phyloP scores from a whole-genome alignment of 2,329 filamentous ascomycete genomes.

The Ophiostoma sp. region DNA sequence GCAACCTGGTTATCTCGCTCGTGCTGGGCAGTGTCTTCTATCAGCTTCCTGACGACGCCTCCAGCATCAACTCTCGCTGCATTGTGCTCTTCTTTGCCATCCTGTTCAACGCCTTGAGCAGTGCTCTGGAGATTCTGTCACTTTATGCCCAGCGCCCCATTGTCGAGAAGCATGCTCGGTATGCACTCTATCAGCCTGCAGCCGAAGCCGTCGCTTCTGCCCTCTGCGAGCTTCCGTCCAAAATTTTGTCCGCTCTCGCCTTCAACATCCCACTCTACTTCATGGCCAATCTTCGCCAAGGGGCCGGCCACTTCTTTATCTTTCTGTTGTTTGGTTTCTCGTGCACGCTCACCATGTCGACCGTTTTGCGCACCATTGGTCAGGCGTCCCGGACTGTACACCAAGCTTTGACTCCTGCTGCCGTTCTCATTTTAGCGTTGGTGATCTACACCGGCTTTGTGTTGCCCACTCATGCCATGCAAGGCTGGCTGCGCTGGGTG shows the following conservation, averaged over 20 bases:
- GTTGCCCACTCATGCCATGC: constrained; percentile 65
- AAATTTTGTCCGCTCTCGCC: constrained; percentile 68
- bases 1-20: constrained; percentile 60
- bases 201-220: constrained; percentile 87
- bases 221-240: constrained; percentile 82
- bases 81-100: constrained; percentile 84
- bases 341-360: constrained; percentile 76
- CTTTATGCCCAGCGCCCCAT: constrained; percentile 87
- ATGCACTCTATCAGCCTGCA: constrained; percentile 88
- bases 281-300: constrained; percentile 75
- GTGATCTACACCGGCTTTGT: constrained; percentile 72
- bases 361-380: constrained; percentile 79
- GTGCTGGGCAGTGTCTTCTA: constrained; percentile 27
- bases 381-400: constrained; percentile 69
- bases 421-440: constrained; percentile 62
- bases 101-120: constrained; percentile 80
- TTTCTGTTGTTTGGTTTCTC: constrained; percentile 75
- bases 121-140: constrained; percentile 78
- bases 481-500: constrained; percentile 78
- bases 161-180: constrained; percentile 84
- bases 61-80: constrained; percentile 61
- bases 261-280: constrained; percentile 87
- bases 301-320: constrained; percentile 78
- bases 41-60: constrained; percentile 24
- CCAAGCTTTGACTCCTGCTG: constrained; percentile 61